Evolutionary conservation across 176 grass and related monocot genomes (phyloP).

Genomic region (Paspalum notatum): DNA sequence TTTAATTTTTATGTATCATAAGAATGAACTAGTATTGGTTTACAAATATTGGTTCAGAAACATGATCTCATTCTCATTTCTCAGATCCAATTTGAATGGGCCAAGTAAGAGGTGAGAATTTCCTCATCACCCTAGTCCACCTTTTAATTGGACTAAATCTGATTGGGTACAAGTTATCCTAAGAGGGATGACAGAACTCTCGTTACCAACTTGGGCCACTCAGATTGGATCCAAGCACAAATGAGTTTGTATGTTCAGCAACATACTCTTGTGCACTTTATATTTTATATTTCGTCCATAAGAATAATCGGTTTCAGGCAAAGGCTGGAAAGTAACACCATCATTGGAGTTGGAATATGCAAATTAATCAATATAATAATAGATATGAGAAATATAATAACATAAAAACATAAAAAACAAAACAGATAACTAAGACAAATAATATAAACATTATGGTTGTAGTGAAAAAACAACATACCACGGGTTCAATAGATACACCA

Average conservation of each 20-base stretch:
- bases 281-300: background rate
- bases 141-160: too few relatives aligned
- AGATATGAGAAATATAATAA: slow-evolving; percentile 11
- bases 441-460: slow-evolving; percentile 21
- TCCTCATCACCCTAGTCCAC: too few relatives aligned
- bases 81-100: background rate
- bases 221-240: background rate
- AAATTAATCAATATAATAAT: slow-evolving; percentile 37
- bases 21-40: background rate
- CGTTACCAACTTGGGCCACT: background rate
- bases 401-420: background rate
- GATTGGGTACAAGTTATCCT: too few relatives aligned
- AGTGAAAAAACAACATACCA: slow-evolving; percentile 51
- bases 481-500: slow-evolving; percentile 67
- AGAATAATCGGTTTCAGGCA: background rate
- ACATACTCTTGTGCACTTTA: background rate
- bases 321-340: background rate
- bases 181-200: too few relatives aligned
- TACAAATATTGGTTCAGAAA: background rate
- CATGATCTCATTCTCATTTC: background rate
- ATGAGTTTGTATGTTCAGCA: background rate
- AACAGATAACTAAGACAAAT: slow-evolving; percentile 23
- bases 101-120: background rate
- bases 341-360: background rate
- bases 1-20: slow-evolving; percentile 13